Evolutionary conservation across 257 asterid genomes (phyloP).

Genomic region (Solanum ossicruentum): DNA sequence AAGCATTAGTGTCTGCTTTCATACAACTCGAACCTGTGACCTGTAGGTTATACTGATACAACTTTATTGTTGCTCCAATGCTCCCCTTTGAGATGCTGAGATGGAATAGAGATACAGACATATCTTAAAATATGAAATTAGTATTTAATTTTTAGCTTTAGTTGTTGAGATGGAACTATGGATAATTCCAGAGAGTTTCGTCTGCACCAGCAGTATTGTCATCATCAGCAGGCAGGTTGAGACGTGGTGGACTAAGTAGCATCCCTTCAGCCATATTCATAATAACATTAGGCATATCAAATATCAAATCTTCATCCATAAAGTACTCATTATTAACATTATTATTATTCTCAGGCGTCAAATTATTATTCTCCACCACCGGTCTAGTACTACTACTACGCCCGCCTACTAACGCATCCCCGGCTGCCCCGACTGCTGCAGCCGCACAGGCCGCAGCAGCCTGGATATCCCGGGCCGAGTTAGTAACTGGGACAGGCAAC

Average conservation of each 20-base stretch:
- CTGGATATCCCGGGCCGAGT: constrained; percentile 46
- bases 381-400: neutral
- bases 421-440: constrained; percentile 50
- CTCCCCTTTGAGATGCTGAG: neutral
- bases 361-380: neutral
- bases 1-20: neutral
- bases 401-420: constrained; percentile 18
- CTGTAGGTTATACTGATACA: neutral
- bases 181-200: constrained; percentile 41
- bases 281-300: constrained; percentile 61
- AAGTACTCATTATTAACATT: constrained; percentile 18
- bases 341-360: neutral
- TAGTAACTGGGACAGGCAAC: constrained; percentile 48
- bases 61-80: too few species aligned
- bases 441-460: constrained; percentile 65
- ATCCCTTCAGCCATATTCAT: constrained; percentile 64
- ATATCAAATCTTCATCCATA: constrained; percentile 64
- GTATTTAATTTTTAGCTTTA: neutral
- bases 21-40: neutral
- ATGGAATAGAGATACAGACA: neutral
- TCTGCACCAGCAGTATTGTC: constrained; percentile 3
- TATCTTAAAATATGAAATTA: neutral
- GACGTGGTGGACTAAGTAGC: constrained; percentile 65
- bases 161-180: neutral
- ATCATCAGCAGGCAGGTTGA: constrained; percentile 19